Evolutionary conservation across 306 rosid genomes (phyloP), one percentile per base, ranked within the genome.

Genomic region (Morella rubra): DNA sequence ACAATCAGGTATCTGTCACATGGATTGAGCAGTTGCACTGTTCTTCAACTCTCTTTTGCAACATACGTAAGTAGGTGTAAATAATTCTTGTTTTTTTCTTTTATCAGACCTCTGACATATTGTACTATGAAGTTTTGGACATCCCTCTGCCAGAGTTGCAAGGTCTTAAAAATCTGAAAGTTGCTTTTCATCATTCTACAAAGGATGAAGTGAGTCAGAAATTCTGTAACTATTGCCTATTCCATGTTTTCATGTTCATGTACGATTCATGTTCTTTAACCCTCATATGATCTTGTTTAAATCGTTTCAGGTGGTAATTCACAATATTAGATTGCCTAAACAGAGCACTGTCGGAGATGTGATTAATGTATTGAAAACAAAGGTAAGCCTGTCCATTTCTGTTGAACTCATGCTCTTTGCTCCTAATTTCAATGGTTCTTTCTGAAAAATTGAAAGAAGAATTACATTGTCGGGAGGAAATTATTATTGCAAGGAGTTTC

Each of bases 81-180:
- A 52, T 81, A 24, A 47, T 64, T 68, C 8, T 54, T 49, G 0
- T 68, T 51, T 41, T 55, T 77, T 66, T 52, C 49, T 65, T 88
- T 77, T 42, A 62, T 7, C 85, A 91, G 80, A 85, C 83, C 62
- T 91, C 95, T 53, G 97, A 91, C 85, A 89, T 91, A 70, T 67
- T 91, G 37, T 91, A 91, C 73, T 91, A 88, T 71, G 97, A 91
- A 81, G 88, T 89, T 22, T 74, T 91, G 87, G 97, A 91, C 77
- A 90, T 93, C 67, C 96, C 98, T 75, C 93, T 90, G 16, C 97
- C 96, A 40, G 96, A 93, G 82, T 76, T 90, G 71, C 91, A 93
- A 81, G 85, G 98, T 76, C 81, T 89, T 32, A 93, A 93, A 74
- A 86, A 88, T 66, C 89, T 93, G 71, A 93, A 89, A 84, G 90